phyloP scores from a whole-genome alignment of 257 asterid species.

The Scutellaria galericulata region DNA sequence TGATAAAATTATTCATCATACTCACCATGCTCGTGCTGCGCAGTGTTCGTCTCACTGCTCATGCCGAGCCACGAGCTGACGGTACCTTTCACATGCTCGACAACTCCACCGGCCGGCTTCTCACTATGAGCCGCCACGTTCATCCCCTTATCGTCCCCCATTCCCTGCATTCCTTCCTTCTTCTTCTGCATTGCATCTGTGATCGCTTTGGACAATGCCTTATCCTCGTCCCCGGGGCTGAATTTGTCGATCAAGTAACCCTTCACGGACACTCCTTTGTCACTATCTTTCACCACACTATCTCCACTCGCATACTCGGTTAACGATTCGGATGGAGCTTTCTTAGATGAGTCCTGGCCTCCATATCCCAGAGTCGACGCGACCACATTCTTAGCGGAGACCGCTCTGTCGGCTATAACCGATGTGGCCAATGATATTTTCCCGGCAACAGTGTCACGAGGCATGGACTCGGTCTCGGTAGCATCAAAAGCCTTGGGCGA shows the following conservation, averaged over 20 bases:
- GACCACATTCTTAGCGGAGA: constrained; percentile 53
- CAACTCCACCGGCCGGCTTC: constrained; percentile 51
- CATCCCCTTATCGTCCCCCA: too few species aligned
- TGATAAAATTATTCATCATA: too few species aligned
- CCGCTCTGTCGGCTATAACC: constrained; percentile 48
- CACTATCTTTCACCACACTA: constrained; percentile 25
- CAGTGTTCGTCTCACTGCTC: constrained; percentile 41
- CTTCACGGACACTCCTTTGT: constrained; percentile 64
- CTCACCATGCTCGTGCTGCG: neutral
- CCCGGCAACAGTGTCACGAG: constrained; percentile 43
- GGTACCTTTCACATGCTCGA: constrained; percentile 56
- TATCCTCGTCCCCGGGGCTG: constrained; percentile 80
- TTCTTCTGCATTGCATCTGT: constrained; percentile 46
- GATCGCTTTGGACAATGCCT: constrained; percentile 67
- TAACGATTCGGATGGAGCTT: constrained; percentile 28
- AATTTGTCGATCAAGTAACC: constrained; percentile 58
- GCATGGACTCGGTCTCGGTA: constrained; percentile 41
- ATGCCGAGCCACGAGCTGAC: constrained; percentile 65
- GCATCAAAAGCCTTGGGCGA: constrained; percentile 41
- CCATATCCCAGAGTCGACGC: constrained; percentile 60
- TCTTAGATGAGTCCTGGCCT: constrained; percentile 14
- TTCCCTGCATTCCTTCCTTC: constrained; percentile 31
- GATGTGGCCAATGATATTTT: constrained; percentile 48
- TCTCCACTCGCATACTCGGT: constrained; percentile 26
- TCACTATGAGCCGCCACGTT: constrained; percentile 33